Base-by-base conservation (phyloP, 495 filamentous ascomycete species). In the Sporormia fimetaria region DNA sequence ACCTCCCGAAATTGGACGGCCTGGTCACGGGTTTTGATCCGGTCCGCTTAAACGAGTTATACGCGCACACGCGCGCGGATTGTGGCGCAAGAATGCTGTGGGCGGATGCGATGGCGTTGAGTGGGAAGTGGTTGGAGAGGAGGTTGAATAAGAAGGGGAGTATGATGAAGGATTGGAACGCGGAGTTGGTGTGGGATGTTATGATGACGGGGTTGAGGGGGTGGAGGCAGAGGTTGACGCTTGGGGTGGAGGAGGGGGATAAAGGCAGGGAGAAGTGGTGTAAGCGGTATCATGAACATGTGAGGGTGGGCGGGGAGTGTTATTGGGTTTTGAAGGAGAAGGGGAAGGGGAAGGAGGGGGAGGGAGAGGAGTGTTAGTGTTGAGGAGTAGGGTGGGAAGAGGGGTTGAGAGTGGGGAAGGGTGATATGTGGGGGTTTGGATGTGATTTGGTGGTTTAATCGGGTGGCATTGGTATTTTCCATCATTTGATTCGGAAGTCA, bases 41-140 rank as follows among this genome's bases (percentile, higher is more conserved):
- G 10, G 21, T 16, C 18, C 32, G 16, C 6, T 14, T 49, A 5
- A 32, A 40, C 34, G 22, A 43, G n/a, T 29, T 49, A 11, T 49
- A 38, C 40, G 10, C 14, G 7, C n/a, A 32, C 14, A 49, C 46
- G 6, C 5, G 16, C 2, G 6, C 11, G 14, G 7, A 28, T 2
- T 40, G 37, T 21, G 39, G 39, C 17, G 46, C 40, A 17, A 33
- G 46, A n/a, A 6, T 38, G 20, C n/a, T 49, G 8, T 49, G 46
- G 46, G 46, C 46, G 1, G 46, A 49, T 23, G 21, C 39, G 9
- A 38, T 49, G 23, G 46, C 46, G 12, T 30, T 49, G 16, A 33
- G 39, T 23, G 46, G 46, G 14, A 12, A 20, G 3, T 14, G 25
- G 18, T 7, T 35, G 36, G 34, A 37, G 23, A 30, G 44, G 12